Base-by-base conservation (phyloP, 768 basidiomycete genomes). In the Fistulinella prunicolor region DNA sequence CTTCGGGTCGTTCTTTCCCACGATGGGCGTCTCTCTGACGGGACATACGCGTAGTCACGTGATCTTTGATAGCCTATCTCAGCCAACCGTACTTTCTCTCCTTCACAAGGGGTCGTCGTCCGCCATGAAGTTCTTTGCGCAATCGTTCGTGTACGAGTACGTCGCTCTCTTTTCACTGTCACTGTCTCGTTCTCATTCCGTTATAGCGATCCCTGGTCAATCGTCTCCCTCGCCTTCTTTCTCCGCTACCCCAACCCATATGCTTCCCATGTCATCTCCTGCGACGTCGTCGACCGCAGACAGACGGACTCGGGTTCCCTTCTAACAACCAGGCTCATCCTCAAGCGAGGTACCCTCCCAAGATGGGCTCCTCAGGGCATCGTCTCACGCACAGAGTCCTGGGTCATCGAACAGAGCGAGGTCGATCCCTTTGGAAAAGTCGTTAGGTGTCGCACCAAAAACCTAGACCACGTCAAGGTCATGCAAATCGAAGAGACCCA, bases 241-340 rank as follows among this genome's bases (percentile, higher is more conserved):
- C 74, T 96, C 50, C 87, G 94, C 54, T 98, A 96, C 69, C 94
- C 94, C 4, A 97, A 96, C 65, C 93, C 94, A 41, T 92, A 91
- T 61, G 90, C 94, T 6, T 76, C 88, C 30, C 94, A 98, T 71
- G 86, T 98, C 66, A 71, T 94, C 56, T 94, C 94, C 4, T 94
- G 92, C 76, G 94, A 97, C 73, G 93, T 97, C 61, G 83, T 98
- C 55, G 88, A 89, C 45, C 88, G 94, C 56, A 75, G 71, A 17
- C 73, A 88, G 55, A 83, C 89, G 1, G 75, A 84, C 12, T 69
- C 77, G 3, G 93, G 93, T 34, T 79, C 86, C 14, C 77, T 97
- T 17, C 67, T 84, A 47, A 96, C 94, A 9, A 93, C 87, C 2
- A 82, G 94, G 19, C 85, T 98, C 55, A 91, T 98, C 57, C 77